A percentile compares a stretch with the other conserved stretches of the same genome.
Evolutionary conservation across 108 stramenopile genomes (phyloP).

Genomic region (Schizochytrium sp.): DNA sequence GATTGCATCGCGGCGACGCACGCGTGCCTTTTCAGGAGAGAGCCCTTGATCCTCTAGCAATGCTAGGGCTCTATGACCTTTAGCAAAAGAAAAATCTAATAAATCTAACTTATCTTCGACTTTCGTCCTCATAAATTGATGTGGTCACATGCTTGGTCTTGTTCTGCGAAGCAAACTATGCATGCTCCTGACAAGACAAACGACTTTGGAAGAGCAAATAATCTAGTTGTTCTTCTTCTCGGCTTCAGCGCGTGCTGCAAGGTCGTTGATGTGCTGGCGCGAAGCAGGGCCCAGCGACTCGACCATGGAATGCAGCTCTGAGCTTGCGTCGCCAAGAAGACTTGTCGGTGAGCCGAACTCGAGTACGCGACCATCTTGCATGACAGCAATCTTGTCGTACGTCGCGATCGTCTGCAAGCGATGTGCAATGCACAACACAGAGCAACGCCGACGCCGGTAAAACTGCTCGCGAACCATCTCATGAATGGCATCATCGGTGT

Average conservation of each 20-base stretch:
- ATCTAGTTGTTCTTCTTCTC: neutral
- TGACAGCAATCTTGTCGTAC: conserved; percentile 74
- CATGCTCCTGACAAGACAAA: too few relatives aligned
- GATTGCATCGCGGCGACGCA: too few relatives aligned
- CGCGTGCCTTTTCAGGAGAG: too few relatives aligned
- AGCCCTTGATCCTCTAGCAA: too few relatives aligned
- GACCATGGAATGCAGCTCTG: neutral
- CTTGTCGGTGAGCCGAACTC: conserved; percentile 70
- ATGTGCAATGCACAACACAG: conserved; percentile 87
- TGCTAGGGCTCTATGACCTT: neutral
- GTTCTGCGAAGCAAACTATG: too few relatives aligned
- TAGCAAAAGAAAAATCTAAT: neutral
- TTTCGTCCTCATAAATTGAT: too few relatives aligned
- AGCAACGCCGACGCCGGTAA: conserved; percentile 40
- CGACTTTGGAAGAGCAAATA: too few relatives aligned
- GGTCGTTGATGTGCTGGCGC: neutral
- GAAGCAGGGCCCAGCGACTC: neutral
- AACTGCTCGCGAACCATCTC: conserved; percentile 60
- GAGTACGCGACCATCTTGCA: conserved; percentile 71
- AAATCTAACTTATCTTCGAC: too few relatives aligned
- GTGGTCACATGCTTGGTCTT: too few relatives aligned
- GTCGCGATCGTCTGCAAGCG: conserved; percentile 81
- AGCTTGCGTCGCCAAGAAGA: neutral
- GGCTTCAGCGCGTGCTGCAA: neutral
- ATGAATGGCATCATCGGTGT: conserved; percentile 59